A percentile compares a stretch with the other conserved stretches of the same genome.
These are phyloP conservation scores for Pestalotiopsis fici DNA, from an alignment of 2,329 filamentous ascomycete genomes.

Conservation along the genomic window DNA sequence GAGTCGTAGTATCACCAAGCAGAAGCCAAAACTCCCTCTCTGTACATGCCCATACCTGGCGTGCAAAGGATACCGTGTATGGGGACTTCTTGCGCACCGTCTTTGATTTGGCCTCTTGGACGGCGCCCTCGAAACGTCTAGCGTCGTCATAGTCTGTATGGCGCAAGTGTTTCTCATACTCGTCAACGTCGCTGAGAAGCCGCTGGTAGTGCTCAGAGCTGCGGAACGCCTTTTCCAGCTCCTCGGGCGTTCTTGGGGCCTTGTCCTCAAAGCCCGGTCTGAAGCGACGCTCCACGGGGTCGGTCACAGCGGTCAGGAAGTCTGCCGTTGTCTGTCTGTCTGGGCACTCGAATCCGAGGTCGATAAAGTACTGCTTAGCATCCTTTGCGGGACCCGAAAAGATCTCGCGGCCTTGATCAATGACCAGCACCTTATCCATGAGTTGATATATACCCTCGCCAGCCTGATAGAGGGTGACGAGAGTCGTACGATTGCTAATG, in stretches of 20 bases:
- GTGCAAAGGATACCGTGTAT: constrained; percentile 74
- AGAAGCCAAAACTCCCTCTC: constrained; percentile 79
- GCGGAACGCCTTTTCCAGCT: constrained; percentile 53
- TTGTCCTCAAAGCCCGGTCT: constrained; percentile 50
- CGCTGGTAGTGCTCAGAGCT: constrained; percentile 61
- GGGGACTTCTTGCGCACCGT: constrained; percentile 68
- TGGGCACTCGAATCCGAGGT: constrained; percentile 62
- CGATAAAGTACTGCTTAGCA: constrained; percentile 63
- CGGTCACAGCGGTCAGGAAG: constrained; percentile 66
- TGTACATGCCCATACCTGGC: constrained; percentile 70
- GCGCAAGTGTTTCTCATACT: constrained; percentile 44
- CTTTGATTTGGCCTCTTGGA: constrained; percentile 68
- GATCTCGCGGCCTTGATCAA: constrained; percentile 68
- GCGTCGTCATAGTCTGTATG: constrained; percentile 61
- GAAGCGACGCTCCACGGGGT: constrained; percentile 60
- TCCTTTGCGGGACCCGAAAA: constrained; percentile 61
- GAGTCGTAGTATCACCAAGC: constrained; percentile 70
- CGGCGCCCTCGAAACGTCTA: constrained; percentile 64
- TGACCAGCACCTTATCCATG: constrained; percentile 45
- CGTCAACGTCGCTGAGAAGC: constrained; percentile 61
- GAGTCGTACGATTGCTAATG: constrained; percentile 11
- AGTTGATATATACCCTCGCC: constrained; percentile 6
- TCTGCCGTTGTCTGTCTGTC: constrained; percentile 65
- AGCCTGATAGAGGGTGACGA: constrained; percentile 12
- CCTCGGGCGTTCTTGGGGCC: constrained; percentile 27